These are phyloP conservation scores for Chalaropsis ovoidea DNA, from an alignment of 2,329 filamentous ascomycete genomes.

Conservation along the genomic window DNA sequence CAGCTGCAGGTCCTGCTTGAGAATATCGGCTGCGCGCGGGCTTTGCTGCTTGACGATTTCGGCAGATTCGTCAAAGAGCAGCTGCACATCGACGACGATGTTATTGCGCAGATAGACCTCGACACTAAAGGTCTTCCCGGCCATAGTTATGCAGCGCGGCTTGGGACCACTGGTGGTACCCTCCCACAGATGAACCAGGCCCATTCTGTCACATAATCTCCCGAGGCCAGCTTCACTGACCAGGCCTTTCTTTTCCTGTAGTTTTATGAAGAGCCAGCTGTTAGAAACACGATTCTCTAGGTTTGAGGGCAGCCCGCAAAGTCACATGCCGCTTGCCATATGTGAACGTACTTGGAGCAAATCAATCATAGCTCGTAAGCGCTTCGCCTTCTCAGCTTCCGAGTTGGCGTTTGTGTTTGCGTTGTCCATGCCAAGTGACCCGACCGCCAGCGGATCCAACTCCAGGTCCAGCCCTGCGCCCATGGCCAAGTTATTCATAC, in stretches of 20 bases:
- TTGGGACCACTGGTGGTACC: conserved; percentile 42
- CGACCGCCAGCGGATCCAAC: conserved; percentile 41
- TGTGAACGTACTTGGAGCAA: conserved; percentile 39
- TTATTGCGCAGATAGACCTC: conserved; percentile 54
- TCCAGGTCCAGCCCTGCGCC: conserved; percentile 40
- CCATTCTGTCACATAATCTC: conserved; percentile 55
- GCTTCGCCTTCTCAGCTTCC: conserved; percentile 47
- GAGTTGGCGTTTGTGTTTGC: conserved; percentile 26
- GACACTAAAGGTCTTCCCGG: conserved; percentile 49
- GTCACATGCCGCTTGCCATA: not conserved
- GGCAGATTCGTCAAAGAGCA: conserved; percentile 52
- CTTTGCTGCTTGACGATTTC: conserved; percentile 50
- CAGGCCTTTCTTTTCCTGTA: conserved; percentile 44
- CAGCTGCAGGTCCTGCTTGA: conserved; percentile 55
- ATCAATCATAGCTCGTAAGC: conserved; percentile 43
- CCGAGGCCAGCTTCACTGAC: conserved; percentile 69
- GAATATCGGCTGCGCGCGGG: conserved; percentile 52
- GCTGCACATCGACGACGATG: conserved; percentile 50
- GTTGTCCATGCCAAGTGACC: conserved; percentile 35
- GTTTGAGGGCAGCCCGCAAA: not conserved
- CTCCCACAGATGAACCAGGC: conserved; percentile 55
- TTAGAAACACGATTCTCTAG: not conserved
- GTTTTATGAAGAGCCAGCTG: conserved; percentile 21
- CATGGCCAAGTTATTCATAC: conserved; percentile 45
- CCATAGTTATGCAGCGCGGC: conserved; percentile 46